Conservation (phyloP, 305 asterid species). For the Solanum hybrid region DNA sequence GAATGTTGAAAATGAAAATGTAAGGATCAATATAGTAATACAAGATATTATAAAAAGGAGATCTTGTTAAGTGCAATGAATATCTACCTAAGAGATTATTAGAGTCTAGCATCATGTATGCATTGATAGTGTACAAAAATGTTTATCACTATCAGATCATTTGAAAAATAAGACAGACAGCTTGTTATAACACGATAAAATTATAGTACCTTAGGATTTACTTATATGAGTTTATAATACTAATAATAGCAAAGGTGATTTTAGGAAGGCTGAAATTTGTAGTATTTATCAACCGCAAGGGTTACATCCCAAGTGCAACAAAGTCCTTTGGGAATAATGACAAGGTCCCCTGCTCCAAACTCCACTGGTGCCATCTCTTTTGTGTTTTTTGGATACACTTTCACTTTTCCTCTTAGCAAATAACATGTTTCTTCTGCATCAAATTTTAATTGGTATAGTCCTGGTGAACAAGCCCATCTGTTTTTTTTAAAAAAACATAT, state of each 20-base stretch:
- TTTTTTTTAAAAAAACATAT: not conserved
- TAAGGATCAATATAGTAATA: not conserved
- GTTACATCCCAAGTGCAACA: constrained; percentile 90
- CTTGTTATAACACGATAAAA: not conserved
- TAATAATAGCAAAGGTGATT: not conserved
- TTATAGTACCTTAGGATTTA: not conserved
- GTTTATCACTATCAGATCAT: not conserved
- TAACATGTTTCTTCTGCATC: constrained; percentile 73
- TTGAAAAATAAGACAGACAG: not conserved
- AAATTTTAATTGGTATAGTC: constrained; percentile 56
- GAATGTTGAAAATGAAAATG: not conserved
- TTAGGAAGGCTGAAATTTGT: constrained; percentile 47
- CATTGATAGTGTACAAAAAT: not conserved
- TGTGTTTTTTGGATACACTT: constrained; percentile 50
- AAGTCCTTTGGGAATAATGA: constrained; percentile 64
- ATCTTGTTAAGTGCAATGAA: not conserved
- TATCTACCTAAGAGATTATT: not conserved
- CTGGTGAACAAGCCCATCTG: constrained; percentile 85
- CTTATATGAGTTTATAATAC: not conserved
- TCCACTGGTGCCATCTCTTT: constrained; percentile 34
- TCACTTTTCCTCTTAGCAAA: constrained; percentile 64
- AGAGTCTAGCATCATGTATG: not conserved
- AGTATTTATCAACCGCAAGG: constrained; percentile 68
- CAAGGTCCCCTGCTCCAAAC: constrained; percentile 82
- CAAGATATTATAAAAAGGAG: not conserved